These are phyloP conservation scores for Microdochium bolleyi DNA, from an alignment of 2,329 filamentous ascomycete species.

Conservation along the genomic window DNA sequence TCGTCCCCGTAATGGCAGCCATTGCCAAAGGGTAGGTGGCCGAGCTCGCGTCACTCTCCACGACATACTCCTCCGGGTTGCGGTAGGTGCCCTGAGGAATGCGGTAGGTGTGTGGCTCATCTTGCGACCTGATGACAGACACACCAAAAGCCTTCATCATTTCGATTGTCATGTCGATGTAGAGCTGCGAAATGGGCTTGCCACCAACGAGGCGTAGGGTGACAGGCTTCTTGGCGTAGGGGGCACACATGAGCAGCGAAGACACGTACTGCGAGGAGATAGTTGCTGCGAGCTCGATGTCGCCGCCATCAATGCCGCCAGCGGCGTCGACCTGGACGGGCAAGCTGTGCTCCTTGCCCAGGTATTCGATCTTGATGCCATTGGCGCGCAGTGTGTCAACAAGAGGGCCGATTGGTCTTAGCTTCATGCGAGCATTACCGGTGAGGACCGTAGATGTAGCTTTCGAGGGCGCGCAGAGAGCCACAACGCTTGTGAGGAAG, in stretches of 20 bases:
- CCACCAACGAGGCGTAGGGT: constrained; percentile 88
- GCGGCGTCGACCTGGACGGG: constrained; percentile 78
- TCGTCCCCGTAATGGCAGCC: constrained; percentile 91
- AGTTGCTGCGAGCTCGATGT: constrained; percentile 87
- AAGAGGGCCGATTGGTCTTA: constrained; percentile 84
- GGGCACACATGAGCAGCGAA: constrained; percentile 91
- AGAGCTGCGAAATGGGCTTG: constrained; percentile 92
- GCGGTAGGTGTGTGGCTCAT: constrained; percentile 84
- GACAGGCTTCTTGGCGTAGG: constrained; percentile 90
- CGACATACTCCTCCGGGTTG: constrained; percentile 78
- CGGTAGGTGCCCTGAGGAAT: constrained; percentile 79
- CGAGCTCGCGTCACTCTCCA: constrained; percentile 96
- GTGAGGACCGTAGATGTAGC: constrained; percentile 72
- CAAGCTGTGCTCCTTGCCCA: constrained; percentile 76
- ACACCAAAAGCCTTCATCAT: constrained; percentile 97
- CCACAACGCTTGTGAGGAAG: constrained; percentile 86
- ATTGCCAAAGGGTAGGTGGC: constrained; percentile 93
- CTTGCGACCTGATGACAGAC: constrained; percentile 64
- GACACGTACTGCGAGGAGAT: constrained; percentile 99
- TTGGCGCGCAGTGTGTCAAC: constrained; percentile 85
- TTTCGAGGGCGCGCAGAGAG: constrained; percentile 63
- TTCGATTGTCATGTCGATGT: constrained; percentile 97
- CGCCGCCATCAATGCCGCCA: constrained; percentile 74
- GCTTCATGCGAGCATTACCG: constrained; percentile 93
- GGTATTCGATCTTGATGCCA: constrained; percentile 78